These are phyloP conservation scores for Talaromyces atroroseus DNA, from an alignment of 2,329 filamentous ascomycete genomes.

Conservation along the genomic window DNA sequence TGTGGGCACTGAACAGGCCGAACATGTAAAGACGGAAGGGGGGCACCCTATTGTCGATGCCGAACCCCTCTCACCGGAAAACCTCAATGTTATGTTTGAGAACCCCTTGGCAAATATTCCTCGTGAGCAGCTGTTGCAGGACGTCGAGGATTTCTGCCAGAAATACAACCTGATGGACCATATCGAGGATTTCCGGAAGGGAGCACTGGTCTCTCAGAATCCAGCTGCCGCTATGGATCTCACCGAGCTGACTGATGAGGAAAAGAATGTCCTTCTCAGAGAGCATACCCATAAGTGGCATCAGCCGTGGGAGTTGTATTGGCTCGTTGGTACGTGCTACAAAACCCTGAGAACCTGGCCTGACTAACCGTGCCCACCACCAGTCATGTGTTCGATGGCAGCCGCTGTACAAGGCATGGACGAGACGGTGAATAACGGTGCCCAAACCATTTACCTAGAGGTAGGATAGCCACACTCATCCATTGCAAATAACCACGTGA, in stretches of 20 bases:
- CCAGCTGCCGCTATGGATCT: conserved; percentile 47
- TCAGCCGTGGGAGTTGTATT: conserved; percentile 47
- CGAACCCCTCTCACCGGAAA: conserved; percentile 19
- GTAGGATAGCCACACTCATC: conserved; percentile 12
- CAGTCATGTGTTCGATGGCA: conserved; percentile 48
- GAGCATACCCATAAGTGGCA: conserved; percentile 49
- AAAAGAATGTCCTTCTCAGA: conserved; percentile 37
- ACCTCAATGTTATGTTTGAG: conserved; percentile 38
- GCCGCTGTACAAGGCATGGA: conserved; percentile 53
- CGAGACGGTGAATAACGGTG: conserved; percentile 47
- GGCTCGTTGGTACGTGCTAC: conserved; percentile 32
- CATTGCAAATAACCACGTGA: not conserved
- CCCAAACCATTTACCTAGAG: conserved; percentile 33
- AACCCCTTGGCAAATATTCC: conserved; percentile 54
- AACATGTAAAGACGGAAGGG: conserved; percentile 13
- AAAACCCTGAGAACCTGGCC: not conserved
- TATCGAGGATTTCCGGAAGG: conserved; percentile 46
- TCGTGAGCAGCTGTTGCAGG: conserved; percentile 46
- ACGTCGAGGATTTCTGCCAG: conserved; percentile 52
- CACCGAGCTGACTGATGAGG: conserved; percentile 40
- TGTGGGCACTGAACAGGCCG: conserved; percentile 9
- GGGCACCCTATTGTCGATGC: conserved; percentile 18
- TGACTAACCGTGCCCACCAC: conserved; percentile 18
- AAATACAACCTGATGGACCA: conserved; percentile 46
- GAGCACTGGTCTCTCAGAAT: conserved; percentile 48